Evolutionary conservation across 805 yeast genomes (phyloP), one percentile per base, ranked within the genome.

Genomic region (Cyberlindnera maclurae): DNA sequence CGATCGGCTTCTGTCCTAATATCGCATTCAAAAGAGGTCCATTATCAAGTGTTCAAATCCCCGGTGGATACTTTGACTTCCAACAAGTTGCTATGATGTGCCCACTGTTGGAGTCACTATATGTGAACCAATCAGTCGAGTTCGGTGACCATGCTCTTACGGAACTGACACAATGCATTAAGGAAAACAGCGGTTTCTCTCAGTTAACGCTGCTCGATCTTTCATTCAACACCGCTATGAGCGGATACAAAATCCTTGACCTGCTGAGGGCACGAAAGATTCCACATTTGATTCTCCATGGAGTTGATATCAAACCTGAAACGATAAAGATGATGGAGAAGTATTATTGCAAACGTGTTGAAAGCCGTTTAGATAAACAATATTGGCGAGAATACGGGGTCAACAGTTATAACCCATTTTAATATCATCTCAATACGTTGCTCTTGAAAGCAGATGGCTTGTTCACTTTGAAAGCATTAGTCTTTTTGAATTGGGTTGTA

Each of bases 331-430:
- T 42, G 20, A 49, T 55, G 24, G 46, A 46, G 12, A 12, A 17
- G 16, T 36, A 26, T 5, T 52, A 38, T 17, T 49, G 45, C 9
- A 37, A 30, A 10, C 44, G 41, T 29, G 51, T 55, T n/a, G 52
- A 51, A 15, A 42, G 51, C 22, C 42, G 34, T 15, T 29, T 51
- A 26, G 52, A 47, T 15, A 45, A 43, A 28, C 47, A 41, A 29
- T 34, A 38, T n/a, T 51, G 54, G 56, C 50, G 44, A 27, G 51
- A 49, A 34, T 51, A 39, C 29, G 54, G 56, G 12, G 37, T 43
- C 4, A 48, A 47, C 17, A 47, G 49, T 29, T 52, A 47, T 38
- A 46, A 48, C 30, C 54, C 55, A n/a, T 45, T 46, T 31, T 42
- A 37, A 34, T 15, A 22, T 39, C 40, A 36, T 27, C 47, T 49